Evolutionary conservation across 2,329 filamentous ascomycete species (phyloP).

Genomic region (Chrysoporthe austroafricana): DNA sequence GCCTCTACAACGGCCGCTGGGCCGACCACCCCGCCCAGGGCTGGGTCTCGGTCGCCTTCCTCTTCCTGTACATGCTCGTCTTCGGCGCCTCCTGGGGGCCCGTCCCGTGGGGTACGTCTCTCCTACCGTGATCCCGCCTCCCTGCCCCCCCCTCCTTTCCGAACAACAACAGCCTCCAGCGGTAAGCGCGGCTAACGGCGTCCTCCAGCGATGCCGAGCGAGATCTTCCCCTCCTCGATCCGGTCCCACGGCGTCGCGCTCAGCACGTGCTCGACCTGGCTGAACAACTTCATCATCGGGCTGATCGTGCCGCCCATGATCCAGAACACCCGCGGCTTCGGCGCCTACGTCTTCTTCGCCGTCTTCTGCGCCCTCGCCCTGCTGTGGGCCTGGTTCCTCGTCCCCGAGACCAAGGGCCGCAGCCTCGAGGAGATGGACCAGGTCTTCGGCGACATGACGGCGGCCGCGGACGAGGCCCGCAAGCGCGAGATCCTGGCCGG

Average conservation of each 20-base stretch:
- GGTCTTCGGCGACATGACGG: conserved; percentile 38
- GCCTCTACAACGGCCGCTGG: conserved; percentile 55
- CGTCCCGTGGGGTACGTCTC: conserved; percentile 30
- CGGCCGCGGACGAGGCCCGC: conserved; percentile 32
- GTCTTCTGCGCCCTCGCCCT: conserved; percentile 17
- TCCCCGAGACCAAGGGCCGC: conserved; percentile 22
- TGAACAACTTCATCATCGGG: conserved; percentile 66
- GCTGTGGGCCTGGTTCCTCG: conserved; percentile 20
- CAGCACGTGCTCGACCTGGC: conserved; percentile 62
- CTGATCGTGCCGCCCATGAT: conserved; percentile 28
- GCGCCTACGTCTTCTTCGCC: conserved; percentile 22
- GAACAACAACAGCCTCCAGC: conserved; percentile 14
- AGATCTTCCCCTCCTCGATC: conserved; percentile 65
- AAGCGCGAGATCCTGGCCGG: conserved; percentile 1
- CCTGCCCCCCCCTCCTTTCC: conserved; percentile 8
- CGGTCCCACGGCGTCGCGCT: conserved; percentile 67
- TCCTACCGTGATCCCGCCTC: conserved; percentile 35
- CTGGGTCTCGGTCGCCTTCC: conserved; percentile 13
- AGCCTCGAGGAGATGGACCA: conserved; percentile 24
- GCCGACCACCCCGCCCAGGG: conserved; percentile 45
- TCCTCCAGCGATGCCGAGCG: conserved; percentile 43
- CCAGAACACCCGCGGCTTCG: conserved; percentile 10
- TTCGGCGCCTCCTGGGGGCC: conserved; percentile 19
- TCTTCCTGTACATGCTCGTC: conserved; percentile 19
- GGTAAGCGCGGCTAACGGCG: no score